Evolutionary conservation across 2,329 filamentous ascomycete genomes (phyloP).

Genomic region (Paraphoma sp.): DNA sequence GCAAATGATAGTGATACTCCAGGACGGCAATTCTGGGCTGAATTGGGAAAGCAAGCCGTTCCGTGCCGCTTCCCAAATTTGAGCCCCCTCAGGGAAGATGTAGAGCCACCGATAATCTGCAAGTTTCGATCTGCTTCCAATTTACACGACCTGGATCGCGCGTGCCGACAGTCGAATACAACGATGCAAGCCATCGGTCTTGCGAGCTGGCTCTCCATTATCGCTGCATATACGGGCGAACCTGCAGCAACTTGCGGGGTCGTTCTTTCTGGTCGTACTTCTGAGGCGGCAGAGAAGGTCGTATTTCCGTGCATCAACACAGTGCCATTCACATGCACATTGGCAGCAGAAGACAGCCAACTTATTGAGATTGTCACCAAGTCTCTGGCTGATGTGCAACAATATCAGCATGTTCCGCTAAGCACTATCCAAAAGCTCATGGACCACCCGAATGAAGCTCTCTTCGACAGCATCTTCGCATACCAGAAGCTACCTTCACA

Average conservation of each 20-base stretch:
- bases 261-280: conserved; percentile 76
- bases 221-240: conserved; percentile 81
- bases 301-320: conserved; percentile 84
- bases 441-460: conserved; percentile 65
- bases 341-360: conserved; percentile 61
- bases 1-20: conserved; percentile 38
- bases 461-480: conserved; percentile 87
- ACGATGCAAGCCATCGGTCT: conserved; percentile 79
- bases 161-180: conserved; percentile 65
- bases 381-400: conserved; percentile 69
- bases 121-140: conserved; percentile 49
- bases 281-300: conserved; percentile 63
- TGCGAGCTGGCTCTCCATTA: conserved; percentile 76
- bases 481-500: conserved; percentile 69
- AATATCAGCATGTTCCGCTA: conserved; percentile 75
- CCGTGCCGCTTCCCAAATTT: conserved; percentile 79
- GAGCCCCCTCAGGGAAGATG: conserved; percentile 63
- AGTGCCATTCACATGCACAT: conserved; percentile 71
- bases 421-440: conserved; percentile 75
- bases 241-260: conserved; percentile 76
- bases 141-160: conserved; percentile 59
- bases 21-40: conserved; percentile 67
- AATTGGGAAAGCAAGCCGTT: conserved; percentile 59
- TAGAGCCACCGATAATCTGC: conserved; percentile 44
- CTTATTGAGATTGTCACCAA: conserved; percentile 70